Evolutionary conservation across 2,329 filamentous ascomycete genomes (phyloP).

Genomic region (Monilinia polystroma): DNA sequence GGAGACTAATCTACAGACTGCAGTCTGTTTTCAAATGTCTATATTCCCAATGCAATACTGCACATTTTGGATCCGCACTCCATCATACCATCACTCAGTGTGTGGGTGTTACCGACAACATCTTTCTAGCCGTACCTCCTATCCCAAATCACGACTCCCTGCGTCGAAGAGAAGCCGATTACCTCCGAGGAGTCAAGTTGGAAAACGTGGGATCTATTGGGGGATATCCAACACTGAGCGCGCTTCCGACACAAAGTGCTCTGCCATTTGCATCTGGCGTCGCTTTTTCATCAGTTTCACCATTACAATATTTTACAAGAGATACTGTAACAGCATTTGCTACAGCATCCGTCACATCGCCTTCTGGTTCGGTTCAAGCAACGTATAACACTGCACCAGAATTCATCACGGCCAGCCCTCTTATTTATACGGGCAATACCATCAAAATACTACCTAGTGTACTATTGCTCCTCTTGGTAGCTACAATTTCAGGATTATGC

Average conservation of each 20-base stretch:
- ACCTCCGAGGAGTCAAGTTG: slow-evolving; percentile 30
- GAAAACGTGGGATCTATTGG: slow-evolving; percentile 30
- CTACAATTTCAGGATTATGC: slow-evolving; percentile 8
- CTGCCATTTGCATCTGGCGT: slow-evolving; percentile 17
- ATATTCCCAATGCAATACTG: slow-evolving; percentile 42
- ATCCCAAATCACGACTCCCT: slow-evolving; percentile 38
- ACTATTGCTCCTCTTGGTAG: not conserved
- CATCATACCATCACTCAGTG: slow-evolving; percentile 40
- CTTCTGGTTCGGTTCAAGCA: not conserved
- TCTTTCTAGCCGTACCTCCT: slow-evolving; percentile 30
- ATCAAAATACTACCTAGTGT: slow-evolving; percentile 1
- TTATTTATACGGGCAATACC: slow-evolving; percentile 14
- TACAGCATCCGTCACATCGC: slow-evolving; percentile 14
- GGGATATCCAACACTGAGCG: slow-evolving; percentile 31
- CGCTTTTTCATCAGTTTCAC: slow-evolving; percentile 20
- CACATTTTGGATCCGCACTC: slow-evolving; percentile 40
- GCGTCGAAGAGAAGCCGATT: slow-evolving; percentile 37
- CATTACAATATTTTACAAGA: slow-evolving; percentile 5
- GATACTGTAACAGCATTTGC: slow-evolving; percentile 13
- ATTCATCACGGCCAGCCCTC: slow-evolving; percentile 15
- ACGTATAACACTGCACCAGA: slow-evolving; percentile 10
- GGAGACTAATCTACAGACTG: slow-evolving; percentile 11
- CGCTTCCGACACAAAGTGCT: slow-evolving; percentile 27
- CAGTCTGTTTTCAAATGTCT: slow-evolving; percentile 42
- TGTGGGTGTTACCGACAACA: slow-evolving; percentile 29